phyloP scores from a whole-genome alignment of 2,329 filamentous ascomycete genomes.

The Pseudogymnoascus sp. region DNA sequence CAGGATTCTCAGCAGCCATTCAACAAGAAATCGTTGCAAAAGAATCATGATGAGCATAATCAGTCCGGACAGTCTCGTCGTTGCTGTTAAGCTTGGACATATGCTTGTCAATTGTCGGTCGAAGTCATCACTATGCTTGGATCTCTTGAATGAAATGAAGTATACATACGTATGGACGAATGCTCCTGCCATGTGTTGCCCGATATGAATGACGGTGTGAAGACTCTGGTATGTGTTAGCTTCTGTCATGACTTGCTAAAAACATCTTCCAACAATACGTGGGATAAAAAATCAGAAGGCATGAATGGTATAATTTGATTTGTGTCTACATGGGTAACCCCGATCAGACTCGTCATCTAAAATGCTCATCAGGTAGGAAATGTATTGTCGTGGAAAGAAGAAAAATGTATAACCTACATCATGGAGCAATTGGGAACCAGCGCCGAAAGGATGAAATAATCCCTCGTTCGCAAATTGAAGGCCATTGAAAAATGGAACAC shows the following conservation, averaged over 20 bases:
- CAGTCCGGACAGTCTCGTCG: conserved; percentile 48
- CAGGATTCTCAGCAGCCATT: conserved; percentile 8
- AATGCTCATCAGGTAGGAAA: conserved; percentile 39
- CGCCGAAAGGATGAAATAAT: background rate
- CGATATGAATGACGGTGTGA: conserved; percentile 7
- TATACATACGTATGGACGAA: conserved; percentile 6
- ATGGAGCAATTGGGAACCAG: conserved; percentile 15
- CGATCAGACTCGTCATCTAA: conserved; percentile 75
- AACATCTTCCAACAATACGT: conserved; percentile 10
- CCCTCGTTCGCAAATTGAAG: background rate
- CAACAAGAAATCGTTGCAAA: background rate
- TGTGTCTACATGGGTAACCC: conserved; percentile 65
- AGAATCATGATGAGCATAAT: conserved; percentile 28
- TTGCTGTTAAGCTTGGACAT: conserved; percentile 72
- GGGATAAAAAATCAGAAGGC: conserved; percentile 40
- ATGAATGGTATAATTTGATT: conserved; percentile 66
- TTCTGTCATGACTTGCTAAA: background rate
- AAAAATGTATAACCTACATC: conserved; percentile 18
- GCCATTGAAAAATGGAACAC: background rate
- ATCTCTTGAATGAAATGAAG: conserved; percentile 3
- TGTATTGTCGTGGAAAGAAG: conserved; percentile 12
- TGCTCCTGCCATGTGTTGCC: background rate
- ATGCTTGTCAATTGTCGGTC: conserved; percentile 90
- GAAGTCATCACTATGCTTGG: conserved; percentile 64
- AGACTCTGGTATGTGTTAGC: conserved; percentile 12